Conservation (phyloP, 176 grass and related monocot species). For the Panicum miliaceum region DNA sequence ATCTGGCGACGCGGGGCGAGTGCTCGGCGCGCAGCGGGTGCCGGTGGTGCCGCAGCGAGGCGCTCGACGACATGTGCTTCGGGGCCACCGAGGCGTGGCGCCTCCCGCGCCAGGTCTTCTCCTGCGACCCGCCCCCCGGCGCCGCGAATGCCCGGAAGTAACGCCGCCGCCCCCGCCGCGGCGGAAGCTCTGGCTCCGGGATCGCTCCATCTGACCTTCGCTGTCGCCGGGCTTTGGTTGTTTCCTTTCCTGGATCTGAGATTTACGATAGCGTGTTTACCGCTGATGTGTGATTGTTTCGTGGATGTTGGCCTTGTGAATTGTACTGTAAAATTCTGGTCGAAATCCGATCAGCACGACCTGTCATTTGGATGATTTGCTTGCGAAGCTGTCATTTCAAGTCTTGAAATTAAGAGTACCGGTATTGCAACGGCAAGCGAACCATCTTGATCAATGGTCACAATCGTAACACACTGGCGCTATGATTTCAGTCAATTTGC, state of each 20-base stretch:
- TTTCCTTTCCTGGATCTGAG: constrained; percentile 5
- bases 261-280: neutral
- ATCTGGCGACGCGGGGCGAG: constrained; percentile 51
- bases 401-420: too few species aligned
- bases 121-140: constrained; percentile 51
- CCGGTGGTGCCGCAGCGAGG: constrained; percentile 84
- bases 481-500: too few species aligned
- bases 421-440: too few species aligned
- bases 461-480: too few species aligned
- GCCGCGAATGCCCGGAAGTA: constrained; percentile 30
- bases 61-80: constrained; percentile 97
- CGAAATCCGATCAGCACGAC: neutral
- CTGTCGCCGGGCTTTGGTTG: neutral
- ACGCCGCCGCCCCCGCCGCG: neutral
- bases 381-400: too few species aligned
- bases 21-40: constrained; percentile 61
- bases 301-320: neutral
- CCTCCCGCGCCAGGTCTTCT: constrained; percentile 80
- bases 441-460: too few species aligned
- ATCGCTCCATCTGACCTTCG: neutral
- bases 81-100: constrained; percentile 79
- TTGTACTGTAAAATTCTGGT: neutral
- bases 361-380: too few species aligned
- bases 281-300: neutral
- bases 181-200: neutral